These are phyloP conservation scores for Colletotrichum cuscutae DNA, from an alignment of 2,329 filamentous ascomycete genomes.

Conservation along the genomic window DNA sequence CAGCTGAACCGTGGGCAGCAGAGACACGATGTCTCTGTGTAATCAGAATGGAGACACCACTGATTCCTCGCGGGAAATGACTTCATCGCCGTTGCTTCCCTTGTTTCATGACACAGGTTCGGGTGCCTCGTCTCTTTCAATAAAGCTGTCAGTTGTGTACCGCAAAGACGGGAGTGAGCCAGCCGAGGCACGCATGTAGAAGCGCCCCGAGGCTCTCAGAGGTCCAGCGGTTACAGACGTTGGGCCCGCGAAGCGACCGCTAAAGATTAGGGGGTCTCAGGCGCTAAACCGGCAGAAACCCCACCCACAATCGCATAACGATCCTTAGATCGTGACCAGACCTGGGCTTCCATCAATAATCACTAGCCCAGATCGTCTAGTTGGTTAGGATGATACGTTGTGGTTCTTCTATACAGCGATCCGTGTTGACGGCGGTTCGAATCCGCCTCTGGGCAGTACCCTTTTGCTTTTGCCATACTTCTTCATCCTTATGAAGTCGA, in stretches of 20 bases:
- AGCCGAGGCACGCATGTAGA: too few species aligned
- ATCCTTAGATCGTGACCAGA: neutral
- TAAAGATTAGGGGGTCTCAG: neutral
- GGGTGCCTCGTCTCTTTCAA: neutral
- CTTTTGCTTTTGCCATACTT: neutral
- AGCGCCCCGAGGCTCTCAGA: too few species aligned
- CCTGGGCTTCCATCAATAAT: fast-evolving
- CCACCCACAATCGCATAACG: fast-evolving
- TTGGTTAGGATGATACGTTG: slow-evolving; percentile 37
- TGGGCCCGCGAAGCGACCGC: too few species aligned
- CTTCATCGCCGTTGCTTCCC: neutral
- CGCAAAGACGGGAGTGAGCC: too few species aligned
- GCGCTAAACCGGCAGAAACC: neutral
- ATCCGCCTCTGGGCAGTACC: slow-evolving; percentile 34
- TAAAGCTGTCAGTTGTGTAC: too few species aligned
- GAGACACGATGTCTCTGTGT: neutral
- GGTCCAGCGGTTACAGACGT: neutral
- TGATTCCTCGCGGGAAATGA: neutral
- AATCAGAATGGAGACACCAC: neutral
- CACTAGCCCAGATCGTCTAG: slow-evolving; percentile 34
- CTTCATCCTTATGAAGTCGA: too few species aligned
- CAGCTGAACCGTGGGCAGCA: neutral
- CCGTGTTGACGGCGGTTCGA: slow-evolving; percentile 37
- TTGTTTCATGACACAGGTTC: neutral
- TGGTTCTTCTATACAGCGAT: slow-evolving; percentile 31